These are phyloP conservation scores for Straminergon stramineum DNA, from an alignment of 225 moss, liverwort and hornwort species.

Conservation along the genomic window DNA sequence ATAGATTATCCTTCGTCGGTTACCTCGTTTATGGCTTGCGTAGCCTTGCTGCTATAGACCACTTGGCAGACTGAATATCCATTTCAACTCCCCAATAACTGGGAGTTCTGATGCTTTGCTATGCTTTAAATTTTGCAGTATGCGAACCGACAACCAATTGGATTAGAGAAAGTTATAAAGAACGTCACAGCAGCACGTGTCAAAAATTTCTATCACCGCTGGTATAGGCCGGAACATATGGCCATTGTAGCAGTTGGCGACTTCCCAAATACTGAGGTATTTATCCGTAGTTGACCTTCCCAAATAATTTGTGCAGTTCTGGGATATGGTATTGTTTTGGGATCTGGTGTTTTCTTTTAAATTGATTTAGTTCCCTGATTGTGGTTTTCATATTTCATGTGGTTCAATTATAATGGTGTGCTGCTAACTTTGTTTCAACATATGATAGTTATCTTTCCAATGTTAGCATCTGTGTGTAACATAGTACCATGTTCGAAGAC, in stretches of 20 bases:
- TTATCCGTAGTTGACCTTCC: not conserved
- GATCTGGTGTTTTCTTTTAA: not conserved
- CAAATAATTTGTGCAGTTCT: not conserved
- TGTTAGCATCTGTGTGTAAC: not conserved
- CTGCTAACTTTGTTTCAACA: not conserved
- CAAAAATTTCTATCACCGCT: conserved; percentile 79
- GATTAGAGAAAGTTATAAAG: conserved; percentile 86
- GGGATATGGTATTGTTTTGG: not conserved
- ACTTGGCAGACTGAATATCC: not conserved
- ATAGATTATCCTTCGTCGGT: not conserved
- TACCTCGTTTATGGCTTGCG: not conserved
- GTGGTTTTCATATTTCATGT: not conserved
- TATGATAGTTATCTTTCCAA: not conserved
- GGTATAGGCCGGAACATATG: conserved; percentile 93
- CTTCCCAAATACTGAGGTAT: conserved; percentile 74
- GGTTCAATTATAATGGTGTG: not conserved
- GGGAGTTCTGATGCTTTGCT: not conserved
- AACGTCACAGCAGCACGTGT: conserved; percentile 65
- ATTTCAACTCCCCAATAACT: not conserved
- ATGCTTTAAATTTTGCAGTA: conserved; percentile 38
- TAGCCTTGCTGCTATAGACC: not conserved
- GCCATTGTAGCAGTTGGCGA: conserved; percentile 90
- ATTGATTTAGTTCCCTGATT: not conserved
- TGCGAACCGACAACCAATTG: conserved; percentile 89
- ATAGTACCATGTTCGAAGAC: not conserved